phyloP scores from a whole-genome alignment of 805 yeast species.

The Alloascoidea africana region DNA sequence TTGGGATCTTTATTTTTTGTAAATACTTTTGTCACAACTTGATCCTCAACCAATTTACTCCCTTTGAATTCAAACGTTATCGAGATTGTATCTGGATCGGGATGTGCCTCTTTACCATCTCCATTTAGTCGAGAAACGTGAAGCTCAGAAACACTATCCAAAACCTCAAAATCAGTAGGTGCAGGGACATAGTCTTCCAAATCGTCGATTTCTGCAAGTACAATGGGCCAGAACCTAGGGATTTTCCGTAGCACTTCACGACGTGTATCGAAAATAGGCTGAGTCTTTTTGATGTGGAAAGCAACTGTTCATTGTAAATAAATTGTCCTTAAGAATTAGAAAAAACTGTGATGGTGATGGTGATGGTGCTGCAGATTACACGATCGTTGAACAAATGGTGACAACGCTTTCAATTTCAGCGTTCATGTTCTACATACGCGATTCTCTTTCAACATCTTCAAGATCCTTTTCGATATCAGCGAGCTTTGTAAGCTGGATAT shows the following conservation, averaged over 20 bases:
- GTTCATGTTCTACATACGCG: no score
- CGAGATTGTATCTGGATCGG: no score
- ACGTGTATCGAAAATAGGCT: constrained; percentile 2
- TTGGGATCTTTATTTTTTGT: background rate
- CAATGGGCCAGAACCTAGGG: constrained; percentile 3
- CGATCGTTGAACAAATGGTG: no score
- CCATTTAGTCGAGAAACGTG: background rate
- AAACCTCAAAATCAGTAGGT: background rate
- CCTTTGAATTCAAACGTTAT: background rate
- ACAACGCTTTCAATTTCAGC: no score
- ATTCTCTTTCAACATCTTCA: constrained; percentile 14
- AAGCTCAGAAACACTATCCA: background rate
- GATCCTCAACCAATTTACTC: background rate
- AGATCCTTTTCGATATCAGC: constrained; percentile 26
- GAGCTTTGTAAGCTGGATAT: constrained; percentile 14
- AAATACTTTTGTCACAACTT: background rate
- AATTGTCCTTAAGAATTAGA: no score
- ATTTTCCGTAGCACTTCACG: background rate
- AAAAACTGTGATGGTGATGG: no score
- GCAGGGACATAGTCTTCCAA: constrained; percentile 1
- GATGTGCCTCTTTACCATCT: background rate
- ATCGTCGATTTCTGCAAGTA: background rate
- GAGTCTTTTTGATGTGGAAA: constrained; percentile 1
- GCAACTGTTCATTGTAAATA: constrained; percentile 1
- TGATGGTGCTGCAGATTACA: no score